These are phyloP conservation scores for Umbelopsis isabellina DNA, from an alignment of 192 early-diverging fungal genomes.

Conservation along the genomic window DNA sequence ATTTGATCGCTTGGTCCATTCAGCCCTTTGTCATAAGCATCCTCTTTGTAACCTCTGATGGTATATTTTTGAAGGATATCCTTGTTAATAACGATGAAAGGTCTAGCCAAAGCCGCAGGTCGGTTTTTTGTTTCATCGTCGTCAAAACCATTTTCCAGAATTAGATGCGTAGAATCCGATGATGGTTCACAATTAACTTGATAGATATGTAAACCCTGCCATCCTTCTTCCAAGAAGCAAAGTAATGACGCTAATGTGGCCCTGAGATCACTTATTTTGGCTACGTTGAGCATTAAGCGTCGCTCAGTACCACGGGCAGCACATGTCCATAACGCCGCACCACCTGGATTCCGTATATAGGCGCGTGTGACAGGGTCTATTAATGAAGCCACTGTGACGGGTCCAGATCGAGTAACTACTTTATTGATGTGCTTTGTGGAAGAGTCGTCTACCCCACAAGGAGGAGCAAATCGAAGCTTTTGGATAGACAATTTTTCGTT, in stretches of 20 bases:
- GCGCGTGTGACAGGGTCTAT: conserved; percentile 20
- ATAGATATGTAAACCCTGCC: background rate
- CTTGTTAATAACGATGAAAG: conserved; percentile 11
- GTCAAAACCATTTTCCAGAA: background rate
- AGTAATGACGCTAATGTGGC: conserved; percentile 5
- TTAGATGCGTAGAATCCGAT: background rate
- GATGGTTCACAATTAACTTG: conserved; percentile 13
- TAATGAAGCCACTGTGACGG: conserved; percentile 17
- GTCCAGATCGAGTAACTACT: background rate
- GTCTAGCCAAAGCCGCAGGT: background rate
- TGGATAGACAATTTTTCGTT: background rate
- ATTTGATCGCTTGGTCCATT: conserved; percentile 10
- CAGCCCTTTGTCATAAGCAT: conserved; percentile 2
- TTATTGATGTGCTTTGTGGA: background rate
- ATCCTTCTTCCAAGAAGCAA: conserved; percentile 10
- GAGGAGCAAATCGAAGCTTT: conserved; percentile 17
- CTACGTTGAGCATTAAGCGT: conserved; percentile 8
- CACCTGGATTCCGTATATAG: conserved; percentile 19
- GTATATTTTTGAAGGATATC: conserved; percentile 18
- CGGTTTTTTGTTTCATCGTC: background rate
- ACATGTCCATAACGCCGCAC: conserved; percentile 13
- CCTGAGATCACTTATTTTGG: conserved; percentile 11
- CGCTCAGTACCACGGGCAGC: background rate
- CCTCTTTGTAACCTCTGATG: conserved; percentile 10
- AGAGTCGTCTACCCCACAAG: background rate